Evolutionary conservation across 1,284 basidiomycete species (phyloP), one percentile per base, ranked within the genome.

Genomic region (Ustilago curta): DNA sequence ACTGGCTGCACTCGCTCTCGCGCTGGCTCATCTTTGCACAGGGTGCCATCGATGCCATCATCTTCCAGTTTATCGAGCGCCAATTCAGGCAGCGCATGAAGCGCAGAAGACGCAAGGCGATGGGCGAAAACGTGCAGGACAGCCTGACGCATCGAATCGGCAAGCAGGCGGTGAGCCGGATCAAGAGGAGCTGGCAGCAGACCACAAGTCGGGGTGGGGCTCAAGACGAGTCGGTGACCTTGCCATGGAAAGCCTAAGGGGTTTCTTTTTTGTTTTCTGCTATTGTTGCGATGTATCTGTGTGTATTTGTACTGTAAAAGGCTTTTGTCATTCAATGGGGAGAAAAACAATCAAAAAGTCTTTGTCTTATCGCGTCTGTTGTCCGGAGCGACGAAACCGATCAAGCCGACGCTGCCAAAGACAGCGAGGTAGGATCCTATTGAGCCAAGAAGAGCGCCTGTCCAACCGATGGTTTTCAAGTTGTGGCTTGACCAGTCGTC

Each of bases 1-100:
- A 78, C 9, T 68, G 69, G 53, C 64, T 82, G 14, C 74, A 78
- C 44, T 47, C 52, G 7, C 50, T 80, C 3, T 54, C 58, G 0
- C 51, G 80, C 16, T 82, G 80, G 80, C 25, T 79, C 23, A 73
- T 82, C 55, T 82, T 82, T 58, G 79, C 80, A 29, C 80, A 82
- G 49, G 80, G 80, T 4, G 67, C 59, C 4, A 72, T 80, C 43
- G 80, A 82, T 49, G 79, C 79, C 2, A 25, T 82, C 37, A 79
- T 82, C 66, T 82, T 82, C 77, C 79, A 82, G 55, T 58, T 82
- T 23, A 57, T 82, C 45, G 80, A 82, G 60, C 48, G 72, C 1
- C 74, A 78, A 27, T 82, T 82, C 45, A 32, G 80, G 21, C 59
- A 58, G 49, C 25, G 80, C 2, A 75, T 82, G 72, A 82, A 79